Base-by-base conservation (phyloP, 257 asterid genomes). In the Solanum raphanifolium region DNA sequence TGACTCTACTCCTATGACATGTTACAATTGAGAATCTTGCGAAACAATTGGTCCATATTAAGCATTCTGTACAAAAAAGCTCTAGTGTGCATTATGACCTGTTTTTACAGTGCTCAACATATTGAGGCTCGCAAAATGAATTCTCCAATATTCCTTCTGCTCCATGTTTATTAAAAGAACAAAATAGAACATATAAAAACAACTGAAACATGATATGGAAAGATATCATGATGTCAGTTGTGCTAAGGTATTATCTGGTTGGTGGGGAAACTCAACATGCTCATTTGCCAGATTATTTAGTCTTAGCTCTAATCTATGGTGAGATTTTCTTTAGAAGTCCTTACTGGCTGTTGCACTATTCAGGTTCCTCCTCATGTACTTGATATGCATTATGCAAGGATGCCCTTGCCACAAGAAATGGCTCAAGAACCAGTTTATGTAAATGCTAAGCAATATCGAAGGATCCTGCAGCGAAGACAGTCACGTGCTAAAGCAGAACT, bases 401-500 rank as follows among this genome's bases (percentile, higher is more conserved):
- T 96, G 95, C 98, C 98, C 16, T 93, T 96, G 94, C 98, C 95
- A 38, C 93, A 91, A 84, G 98, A 96, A 89, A 91, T 95, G 98
- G 91, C 98, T 9, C 96, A 91, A 85, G 98, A 95, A 88, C 99
- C 99, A 32, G 98, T 96, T 35, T 96, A 92, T 86, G 99, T 96
- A 71, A 96, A 96, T 89, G 98, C 99, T 46, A 96, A 96, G 93
- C 98, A 96, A 89, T 96, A 96, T 85, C 94, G 93, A 27, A 97
- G 98, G 74, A 96, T 96, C 86, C 88, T 96, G 90, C 90, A 98
- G 35, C 92, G 99, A 89, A 90, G 99, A 83, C 94, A 96, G 88
- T 92, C 98, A 66, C 99, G 99, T 12, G 98, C 98, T 73, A 96
- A 96, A 92, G 98, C 98, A 2, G 99, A 95, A 92, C 96, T 95